These are phyloP conservation scores for Ascosphaera aggregata DNA, from an alignment of 2,329 filamentous ascomycete genomes.

Conservation along the genomic window DNA sequence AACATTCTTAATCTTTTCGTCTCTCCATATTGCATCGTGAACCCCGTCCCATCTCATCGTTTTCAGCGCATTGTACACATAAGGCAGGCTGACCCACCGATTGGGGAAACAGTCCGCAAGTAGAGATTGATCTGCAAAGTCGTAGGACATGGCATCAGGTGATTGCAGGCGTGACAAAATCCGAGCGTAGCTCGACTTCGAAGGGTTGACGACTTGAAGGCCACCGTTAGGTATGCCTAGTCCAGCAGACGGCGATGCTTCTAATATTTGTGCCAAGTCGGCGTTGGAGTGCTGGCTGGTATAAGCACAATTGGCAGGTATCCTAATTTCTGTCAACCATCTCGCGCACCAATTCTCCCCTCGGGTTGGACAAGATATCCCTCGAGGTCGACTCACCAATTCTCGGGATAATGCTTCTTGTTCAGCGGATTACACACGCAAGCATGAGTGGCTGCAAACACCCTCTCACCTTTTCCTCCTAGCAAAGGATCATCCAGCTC, in stretches of 20 bases:
- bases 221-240: conserved; percentile 37
- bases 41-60: conserved; percentile 32
- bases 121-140: conserved; percentile 36
- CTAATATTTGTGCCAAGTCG: conserved; percentile 26
- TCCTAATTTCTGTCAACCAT: conserved; percentile 10
- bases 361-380: too few species aligned
- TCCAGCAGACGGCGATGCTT: conserved; percentile 26
- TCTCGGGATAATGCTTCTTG: conserved; percentile 52
- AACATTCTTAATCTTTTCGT: conserved; percentile 36
- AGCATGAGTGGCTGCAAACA: conserved; percentile 67
- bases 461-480: conserved; percentile 30
- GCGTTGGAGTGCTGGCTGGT: conserved; percentile 31
- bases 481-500: conserved; percentile 36
- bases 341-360: too few species aligned
- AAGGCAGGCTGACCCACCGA: conserved; percentile 35
- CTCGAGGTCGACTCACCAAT: conserved; percentile 33
- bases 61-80: conserved; percentile 38
- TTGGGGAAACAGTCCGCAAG: conserved; percentile 33
- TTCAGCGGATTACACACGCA: conserved; percentile 68
- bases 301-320: conserved; percentile 37
- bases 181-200: conserved; percentile 25
- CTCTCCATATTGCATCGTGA: conserved; percentile 35
- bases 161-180: conserved; percentile 26
- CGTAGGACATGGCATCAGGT: conserved; percentile 25
- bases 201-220: conserved; percentile 37